Conservation (phyloP, 2,329 filamentous ascomycete species). For the Madurella fahalii region DNA sequence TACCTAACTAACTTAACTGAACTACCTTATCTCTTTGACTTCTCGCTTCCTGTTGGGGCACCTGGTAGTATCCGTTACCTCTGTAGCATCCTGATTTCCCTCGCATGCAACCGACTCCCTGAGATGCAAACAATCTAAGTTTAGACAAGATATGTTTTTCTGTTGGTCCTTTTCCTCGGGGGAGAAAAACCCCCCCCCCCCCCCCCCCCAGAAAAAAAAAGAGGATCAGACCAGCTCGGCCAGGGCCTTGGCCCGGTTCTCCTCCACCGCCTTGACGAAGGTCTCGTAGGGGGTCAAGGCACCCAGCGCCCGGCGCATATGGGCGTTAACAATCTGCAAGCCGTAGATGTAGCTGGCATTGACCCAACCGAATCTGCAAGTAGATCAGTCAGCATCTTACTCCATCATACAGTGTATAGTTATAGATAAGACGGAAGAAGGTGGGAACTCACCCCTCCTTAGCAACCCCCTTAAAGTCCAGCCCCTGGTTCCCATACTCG, state of each 20-base stretch:
- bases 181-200: not conserved
- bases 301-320: slow-evolving; percentile 84
- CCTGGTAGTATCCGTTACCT: no score
- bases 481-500: slow-evolving; percentile 95
- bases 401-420: no score
- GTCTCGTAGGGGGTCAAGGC: slow-evolving; percentile 83
- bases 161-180: no score
- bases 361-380: slow-evolving; percentile 87
- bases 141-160: no score
- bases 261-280: slow-evolving; percentile 65
- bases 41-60: no score
- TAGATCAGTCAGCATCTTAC: slow-evolving; percentile 30
- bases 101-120: no score
- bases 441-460: slow-evolving; percentile 76
- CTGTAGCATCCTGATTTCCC: no score
- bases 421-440: not conserved
- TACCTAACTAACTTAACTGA: no score
- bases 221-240: slow-evolving; percentile 37
- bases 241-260: slow-evolving; percentile 51
- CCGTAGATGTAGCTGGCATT: slow-evolving; percentile 97
- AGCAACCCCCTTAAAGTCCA: slow-evolving; percentile 92
- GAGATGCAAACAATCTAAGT: no score
- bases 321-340: slow-evolving; percentile 79
- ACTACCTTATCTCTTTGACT: no score
- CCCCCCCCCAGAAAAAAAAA: not conserved